phyloP scores from a whole-genome alignment of 2,329 filamentous ascomycete species.

The Calonectria leucothoes region DNA sequence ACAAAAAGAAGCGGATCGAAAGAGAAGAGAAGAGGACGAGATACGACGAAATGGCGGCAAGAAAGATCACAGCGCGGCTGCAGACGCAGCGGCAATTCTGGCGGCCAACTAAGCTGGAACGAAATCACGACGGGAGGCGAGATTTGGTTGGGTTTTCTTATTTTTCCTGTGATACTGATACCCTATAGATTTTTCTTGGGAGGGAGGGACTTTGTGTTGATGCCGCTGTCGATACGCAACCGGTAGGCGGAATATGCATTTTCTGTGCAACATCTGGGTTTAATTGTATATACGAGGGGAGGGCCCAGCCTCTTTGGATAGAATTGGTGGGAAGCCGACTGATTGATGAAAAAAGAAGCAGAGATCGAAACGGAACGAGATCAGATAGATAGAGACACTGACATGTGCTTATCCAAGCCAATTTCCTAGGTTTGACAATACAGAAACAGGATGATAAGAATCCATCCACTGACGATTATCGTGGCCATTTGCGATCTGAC shows the following conservation, averaged over 20 bases:
- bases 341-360: slow-evolving; percentile 13
- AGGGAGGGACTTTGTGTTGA: slow-evolving; percentile 22
- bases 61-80: slow-evolving; percentile 57
- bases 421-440: slow-evolving; percentile 28
- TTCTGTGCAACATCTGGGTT: neutral
- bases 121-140: slow-evolving; percentile 11
- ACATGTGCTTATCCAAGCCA: slow-evolving; percentile 24
- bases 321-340: slow-evolving; percentile 11
- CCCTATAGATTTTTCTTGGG: slow-evolving; percentile 41
- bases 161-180: slow-evolving; percentile 39
- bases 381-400: slow-evolving; percentile 2
- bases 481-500: neutral
- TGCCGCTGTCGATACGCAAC: slow-evolving; percentile 1
- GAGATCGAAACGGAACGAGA: slow-evolving; percentile 15
- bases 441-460: neutral
- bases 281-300: neutral
- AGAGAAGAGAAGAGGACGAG: slow-evolving; percentile 57
- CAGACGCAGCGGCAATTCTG: slow-evolving; percentile 68
- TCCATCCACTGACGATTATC: neutral
- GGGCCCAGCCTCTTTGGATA: slow-evolving; percentile 1
- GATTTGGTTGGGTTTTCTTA: slow-evolving; percentile 33
- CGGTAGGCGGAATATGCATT: neutral
- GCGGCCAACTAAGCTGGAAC: slow-evolving; percentile 60
- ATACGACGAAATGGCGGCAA: slow-evolving; percentile 57
- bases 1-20: slow-evolving; percentile 58